Conservation (phyloP, 2,329 filamentous ascomycete species). For the Passalora sequoiae region DNA sequence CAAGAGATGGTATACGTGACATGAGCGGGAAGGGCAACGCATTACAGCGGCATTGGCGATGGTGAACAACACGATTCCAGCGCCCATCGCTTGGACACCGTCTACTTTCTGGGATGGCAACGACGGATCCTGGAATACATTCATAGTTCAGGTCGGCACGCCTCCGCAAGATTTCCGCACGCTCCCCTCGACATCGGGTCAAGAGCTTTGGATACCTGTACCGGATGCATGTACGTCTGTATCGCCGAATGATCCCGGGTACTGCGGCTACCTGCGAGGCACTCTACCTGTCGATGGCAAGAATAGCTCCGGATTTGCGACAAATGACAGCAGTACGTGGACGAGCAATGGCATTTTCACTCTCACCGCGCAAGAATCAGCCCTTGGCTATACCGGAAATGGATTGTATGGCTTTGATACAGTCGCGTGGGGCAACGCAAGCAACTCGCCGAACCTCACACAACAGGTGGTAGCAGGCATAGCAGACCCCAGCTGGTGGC, state of each 20-base stretch:
- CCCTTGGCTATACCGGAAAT: conserved; percentile 29
- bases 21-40: too few species aligned
- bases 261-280: conserved; percentile 32
- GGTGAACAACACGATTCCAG: background rate
- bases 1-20: too few species aligned
- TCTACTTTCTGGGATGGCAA: conserved; percentile 22
- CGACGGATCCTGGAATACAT: conserved; percentile 26
- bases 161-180: conserved; percentile 22
- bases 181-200: conserved; percentile 30
- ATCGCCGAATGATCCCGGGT: conserved; percentile 13
- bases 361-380: conserved; percentile 28
- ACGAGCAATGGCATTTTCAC: conserved; percentile 31
- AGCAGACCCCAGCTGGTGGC: conserved; percentile 33
- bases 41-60: too few species aligned
- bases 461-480: conserved; percentile 37
- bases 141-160: conserved; percentile 24
- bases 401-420: conserved; percentile 36
- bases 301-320: conserved; percentile 25
- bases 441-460: conserved; percentile 19
- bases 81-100: conserved; percentile 9
- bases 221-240: conserved; percentile 33
- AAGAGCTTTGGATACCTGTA: conserved; percentile 34
- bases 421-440: conserved; percentile 25
- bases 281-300: conserved; percentile 25
- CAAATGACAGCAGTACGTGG: conserved; percentile 34